Percentiles rank a stretch among this genome's conserved stretches.
These are phyloP conservation scores for Terfezia boudieri DNA, from an alignment of 495 filamentous ascomycete species.

Conservation along the genomic window DNA sequence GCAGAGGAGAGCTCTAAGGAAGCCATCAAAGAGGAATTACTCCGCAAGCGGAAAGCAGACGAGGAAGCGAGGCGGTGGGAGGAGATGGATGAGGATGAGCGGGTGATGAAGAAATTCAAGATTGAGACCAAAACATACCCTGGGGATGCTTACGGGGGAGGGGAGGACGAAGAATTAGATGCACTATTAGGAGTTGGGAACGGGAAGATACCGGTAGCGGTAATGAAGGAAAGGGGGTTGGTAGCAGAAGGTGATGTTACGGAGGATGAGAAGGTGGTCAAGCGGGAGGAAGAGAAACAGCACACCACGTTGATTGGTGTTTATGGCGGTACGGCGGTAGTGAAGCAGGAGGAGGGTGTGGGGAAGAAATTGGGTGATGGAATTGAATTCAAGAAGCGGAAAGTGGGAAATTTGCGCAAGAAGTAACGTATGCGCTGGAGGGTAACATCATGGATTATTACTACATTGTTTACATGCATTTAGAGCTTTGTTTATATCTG, in stretches of 20 bases:
- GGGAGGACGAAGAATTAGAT: conserved; percentile 22
- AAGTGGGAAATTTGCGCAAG: conserved; percentile 49
- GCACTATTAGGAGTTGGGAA: conserved; percentile 19
- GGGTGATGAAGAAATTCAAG: conserved; percentile 33
- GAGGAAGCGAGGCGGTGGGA: conserved; percentile 35
- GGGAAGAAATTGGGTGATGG: conserved; percentile 12
- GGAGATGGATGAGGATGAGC: conserved; percentile 40
- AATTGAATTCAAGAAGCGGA: conserved; percentile 79
- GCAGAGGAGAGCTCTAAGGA: conserved; percentile 13
- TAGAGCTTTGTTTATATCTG: no score
- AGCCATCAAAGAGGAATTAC: conserved; percentile 26
- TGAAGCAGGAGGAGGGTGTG: conserved; percentile 5
- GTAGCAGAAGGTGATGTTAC: neutral
- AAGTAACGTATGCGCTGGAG: neutral
- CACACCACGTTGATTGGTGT: conserved; percentile 11
- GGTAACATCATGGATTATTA: no score
- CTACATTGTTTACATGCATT: no score
- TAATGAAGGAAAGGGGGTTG: conserved; percentile 11
- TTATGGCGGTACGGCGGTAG: conserved; percentile 16
- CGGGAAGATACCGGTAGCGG: conserved; percentile 7
- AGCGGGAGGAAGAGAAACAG: conserved; percentile 20
- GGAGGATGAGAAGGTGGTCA: conserved; percentile 4
- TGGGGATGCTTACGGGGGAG: conserved; percentile 10
- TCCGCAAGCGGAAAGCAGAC: conserved; percentile 40
- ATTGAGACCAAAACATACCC: conserved; percentile 41